Evolutionary conservation across 148 eudicot species (phyloP), one percentile per base, ranked within the genome.

Genomic region (Rhododendron mucronatum): DNA sequence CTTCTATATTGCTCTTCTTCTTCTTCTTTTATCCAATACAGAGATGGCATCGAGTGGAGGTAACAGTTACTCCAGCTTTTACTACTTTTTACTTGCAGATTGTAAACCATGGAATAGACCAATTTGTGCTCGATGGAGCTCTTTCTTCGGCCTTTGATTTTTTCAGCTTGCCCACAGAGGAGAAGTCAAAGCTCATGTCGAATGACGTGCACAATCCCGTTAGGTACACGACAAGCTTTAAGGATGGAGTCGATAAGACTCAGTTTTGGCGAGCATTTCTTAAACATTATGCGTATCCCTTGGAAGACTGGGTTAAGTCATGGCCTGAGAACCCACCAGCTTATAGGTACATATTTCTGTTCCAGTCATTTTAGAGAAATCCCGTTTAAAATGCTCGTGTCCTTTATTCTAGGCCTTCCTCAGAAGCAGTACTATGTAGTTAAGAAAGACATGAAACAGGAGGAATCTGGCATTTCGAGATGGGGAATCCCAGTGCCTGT

Each of bases 261-360:
- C 95, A 93, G 33, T 90, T 80, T 74, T 92, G 95, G 94, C 91
- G 98, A 78, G 88, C 89, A 20, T 92, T 95, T 39, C 94, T 95
- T 69, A 94, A 93, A 86, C 96, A 91, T 55, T 92, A 94, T 88
- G 91, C 98, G 8, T 80, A 95, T 84, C 98, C 98, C 33, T 81
- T 95, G 81, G 74, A 92, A 1, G 85, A 91, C 2, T 93, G 94
- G 94, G 77, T 95, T 53, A 78, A 89, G 1, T 69, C 83, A 74
- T 94, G 96, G 98, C 98, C 96, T 33, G 10, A 90, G 7, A 95
- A 88, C 9, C 98, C 98, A 53, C 79, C 91, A 11, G 61, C 74
- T 45, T 95, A 93, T 89, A 91, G 90, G 95, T 93, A 85, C 37
- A 7, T 28, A 18, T 59, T 59, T 59, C 65, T 2, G 65, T 59